A percentile compares a stretch with the other conserved stretches of the same genome.
These are phyloP conservation scores for Fusarium cyanostomum DNA, from an alignment of 2,329 filamentous ascomycete species.

Conservation along the genomic window DNA sequence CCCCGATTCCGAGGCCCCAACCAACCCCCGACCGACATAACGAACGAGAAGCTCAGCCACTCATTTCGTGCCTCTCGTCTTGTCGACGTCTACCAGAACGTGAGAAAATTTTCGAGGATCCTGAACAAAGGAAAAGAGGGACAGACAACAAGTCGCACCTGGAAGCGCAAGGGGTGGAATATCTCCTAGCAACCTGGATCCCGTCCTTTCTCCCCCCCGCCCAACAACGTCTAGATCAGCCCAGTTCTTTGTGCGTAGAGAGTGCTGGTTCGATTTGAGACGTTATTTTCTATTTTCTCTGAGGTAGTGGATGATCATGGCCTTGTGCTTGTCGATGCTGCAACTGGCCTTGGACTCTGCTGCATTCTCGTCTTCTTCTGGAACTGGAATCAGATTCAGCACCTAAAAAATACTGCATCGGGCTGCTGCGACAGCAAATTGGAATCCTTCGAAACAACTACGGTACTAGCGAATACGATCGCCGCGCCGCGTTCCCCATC, in stretches of 20 bases:
- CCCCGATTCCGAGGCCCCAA: conserved; percentile 19
- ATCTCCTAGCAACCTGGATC: conserved; percentile 23
- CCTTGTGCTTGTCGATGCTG: conserved; percentile 22
- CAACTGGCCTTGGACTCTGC: conserved; percentile 15
- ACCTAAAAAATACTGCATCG: conserved; percentile 14
- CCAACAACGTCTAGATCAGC: conserved; percentile 10
- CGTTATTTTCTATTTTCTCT: not conserved
- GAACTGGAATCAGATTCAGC: conserved; percentile 1
- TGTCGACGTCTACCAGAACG: not conserved
- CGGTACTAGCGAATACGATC: conserved; percentile 43
- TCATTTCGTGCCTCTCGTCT: conserved; percentile 21
- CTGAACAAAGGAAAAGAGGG: conserved; percentile 16
- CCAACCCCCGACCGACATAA: conserved; percentile 14
- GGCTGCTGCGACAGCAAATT: not conserved
- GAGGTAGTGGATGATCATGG: conserved; percentile 2
- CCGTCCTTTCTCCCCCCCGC: conserved; percentile 18
- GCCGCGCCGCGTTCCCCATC: conserved; percentile 26
- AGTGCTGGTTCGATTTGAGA: conserved; percentile 17
- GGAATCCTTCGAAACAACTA: conserved; percentile 21
- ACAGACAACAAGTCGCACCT: not conserved
- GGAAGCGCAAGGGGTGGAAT: conserved; percentile 30
- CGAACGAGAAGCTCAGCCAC: conserved; percentile 21
- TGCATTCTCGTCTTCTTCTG: conserved; percentile 10
- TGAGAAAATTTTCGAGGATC: conserved; percentile 5
- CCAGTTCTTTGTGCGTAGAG: conserved; percentile 21